These are phyloP conservation scores for Tuber borchii DNA, from an alignment of 495 filamentous ascomycete genomes.

Conservation along the genomic window DNA sequence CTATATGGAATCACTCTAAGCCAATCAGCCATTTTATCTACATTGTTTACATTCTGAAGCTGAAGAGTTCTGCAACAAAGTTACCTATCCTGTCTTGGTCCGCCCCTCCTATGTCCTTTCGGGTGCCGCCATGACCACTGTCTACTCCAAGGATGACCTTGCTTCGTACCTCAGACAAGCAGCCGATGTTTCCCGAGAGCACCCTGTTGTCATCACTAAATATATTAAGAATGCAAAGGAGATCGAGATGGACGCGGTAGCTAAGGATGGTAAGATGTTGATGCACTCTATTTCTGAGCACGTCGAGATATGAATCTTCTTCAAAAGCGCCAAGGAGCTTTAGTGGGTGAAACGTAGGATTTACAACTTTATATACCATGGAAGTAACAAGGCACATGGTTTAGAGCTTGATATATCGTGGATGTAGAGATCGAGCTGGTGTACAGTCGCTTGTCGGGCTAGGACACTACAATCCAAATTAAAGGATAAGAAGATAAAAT, in stretches of 20 bases:
- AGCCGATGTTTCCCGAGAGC: slow-evolving; percentile 83
- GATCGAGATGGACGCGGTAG: slow-evolving; percentile 96
- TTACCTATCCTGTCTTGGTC: slow-evolving; percentile 87
- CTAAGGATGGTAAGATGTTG: slow-evolving; percentile 75
- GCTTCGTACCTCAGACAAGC: slow-evolving; percentile 83
- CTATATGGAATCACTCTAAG: too few relatives aligned
- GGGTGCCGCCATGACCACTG: slow-evolving; percentile 95
- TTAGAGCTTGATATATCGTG: too few relatives aligned
- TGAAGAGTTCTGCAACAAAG: slow-evolving; percentile 70
- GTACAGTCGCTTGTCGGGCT: too few relatives aligned
- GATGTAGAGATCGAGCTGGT: too few relatives aligned
- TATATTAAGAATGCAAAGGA: slow-evolving; percentile 97
- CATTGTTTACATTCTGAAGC: slow-evolving; percentile 54
- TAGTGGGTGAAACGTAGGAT: too few relatives aligned
- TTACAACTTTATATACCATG: too few relatives aligned
- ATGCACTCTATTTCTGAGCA: slow-evolving; percentile 94
- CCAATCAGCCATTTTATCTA: too few relatives aligned
- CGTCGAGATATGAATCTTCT: slow-evolving; percentile 56
- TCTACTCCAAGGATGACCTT: slow-evolving; percentile 79
- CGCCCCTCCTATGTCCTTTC: slow-evolving; percentile 94
- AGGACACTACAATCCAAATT: too few relatives aligned
- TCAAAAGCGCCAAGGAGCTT: too few relatives aligned
- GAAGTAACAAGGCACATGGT: too few relatives aligned
- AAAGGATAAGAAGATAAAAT: too few relatives aligned
- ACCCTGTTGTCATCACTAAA: slow-evolving; percentile 97